Base-by-base conservation (phyloP, 768 basidiomycete species). In the Mycena olivaceomarginata region DNA sequence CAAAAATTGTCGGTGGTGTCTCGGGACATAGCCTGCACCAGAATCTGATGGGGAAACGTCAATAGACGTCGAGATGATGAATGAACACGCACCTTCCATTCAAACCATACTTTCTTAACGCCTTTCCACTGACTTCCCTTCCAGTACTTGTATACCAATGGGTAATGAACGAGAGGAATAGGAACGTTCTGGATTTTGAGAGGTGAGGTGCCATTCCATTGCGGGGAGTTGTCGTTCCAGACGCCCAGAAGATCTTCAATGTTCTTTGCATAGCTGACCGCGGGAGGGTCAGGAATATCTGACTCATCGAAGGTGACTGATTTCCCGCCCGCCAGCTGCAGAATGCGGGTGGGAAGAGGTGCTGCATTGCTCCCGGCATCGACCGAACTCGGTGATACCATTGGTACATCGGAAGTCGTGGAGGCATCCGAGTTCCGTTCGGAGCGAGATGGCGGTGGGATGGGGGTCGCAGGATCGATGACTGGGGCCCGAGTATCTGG, bases 141-240 rank as follows among this genome's bases (percentile, higher is more conserved):
- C 76, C 82, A 77, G 37, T 80, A 67, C 22, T 67, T 72, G 73
- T 82, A 84, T 0, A 84, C 63, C 22, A 79, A 64, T 13, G 74
- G 78, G 82, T 82, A 84, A 51, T 83, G 77, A 0, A 67, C 59
- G 39, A 85, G 48, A 10, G 84, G 66, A 20, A 85, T 81, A 1
- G 81, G 77, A 31, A 75, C 67, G 0, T 79, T 81, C 18, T 65
- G 63, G 48, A 85, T 82, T 13, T 37, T 67, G 40, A 85, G 77
- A 12, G 71, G 62, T 0, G 83, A 83, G 18, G 74, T 41, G n/a
- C 72, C 64, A 25, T 48, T 39, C 83, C 83, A 85, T 56, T 80
- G 46, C 5, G 57, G 56, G 3, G 78, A 74, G 13, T 66, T 76
- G 74, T 85, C 83, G 66, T 83, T 82, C 85, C 84, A 85, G 77